A percentile compares a stretch with the other conserved stretches of the same genome.
phyloP scores from a whole-genome alignment of 306 rosid genomes.

The Ormosia emarginata region DNA sequence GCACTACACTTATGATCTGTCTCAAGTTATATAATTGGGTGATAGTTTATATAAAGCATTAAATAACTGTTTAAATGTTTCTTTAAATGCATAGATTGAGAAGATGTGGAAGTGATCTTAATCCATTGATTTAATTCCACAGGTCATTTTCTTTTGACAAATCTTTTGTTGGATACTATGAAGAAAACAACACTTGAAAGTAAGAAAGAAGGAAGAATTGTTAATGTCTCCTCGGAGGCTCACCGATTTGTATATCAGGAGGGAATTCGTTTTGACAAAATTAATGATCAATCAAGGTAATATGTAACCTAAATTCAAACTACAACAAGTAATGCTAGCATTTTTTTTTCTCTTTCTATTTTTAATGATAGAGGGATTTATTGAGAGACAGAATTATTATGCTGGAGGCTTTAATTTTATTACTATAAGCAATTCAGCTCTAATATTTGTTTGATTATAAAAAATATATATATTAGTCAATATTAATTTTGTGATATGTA shows the following conservation, averaged over 20 bases:
- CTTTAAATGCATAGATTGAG: conserved; percentile 3
- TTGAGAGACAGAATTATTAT: conserved; percentile 3
- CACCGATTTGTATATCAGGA: conserved; percentile 58
- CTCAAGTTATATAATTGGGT: not conserved
- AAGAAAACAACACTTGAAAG: conserved; percentile 64
- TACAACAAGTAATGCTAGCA: not conserved
- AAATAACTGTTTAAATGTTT: not conserved
- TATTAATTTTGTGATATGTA: not conserved
- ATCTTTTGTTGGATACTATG: conserved; percentile 81
- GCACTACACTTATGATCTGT: not conserved
- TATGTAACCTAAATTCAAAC: not conserved
- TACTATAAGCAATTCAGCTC: not conserved
- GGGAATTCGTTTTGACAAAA: conserved; percentile 74
- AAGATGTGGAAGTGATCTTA: not conserved
- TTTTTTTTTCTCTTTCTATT: not conserved
- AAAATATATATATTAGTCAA: not conserved
- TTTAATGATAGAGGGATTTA: not conserved
- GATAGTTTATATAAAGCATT: not conserved
- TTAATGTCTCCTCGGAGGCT: conserved; percentile 76
- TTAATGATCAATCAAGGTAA: conserved; percentile 70
- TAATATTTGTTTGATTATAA: not conserved
- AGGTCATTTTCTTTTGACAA: conserved; percentile 92
- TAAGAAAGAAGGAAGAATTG: conserved; percentile 77
- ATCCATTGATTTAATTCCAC: conserved; percentile 18
- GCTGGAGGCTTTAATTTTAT: conserved; percentile 4